Evolutionary conservation across 139 green algal species (phyloP), one percentile per base, ranked within the genome.

Genomic region (Closterium sp.): DNA sequence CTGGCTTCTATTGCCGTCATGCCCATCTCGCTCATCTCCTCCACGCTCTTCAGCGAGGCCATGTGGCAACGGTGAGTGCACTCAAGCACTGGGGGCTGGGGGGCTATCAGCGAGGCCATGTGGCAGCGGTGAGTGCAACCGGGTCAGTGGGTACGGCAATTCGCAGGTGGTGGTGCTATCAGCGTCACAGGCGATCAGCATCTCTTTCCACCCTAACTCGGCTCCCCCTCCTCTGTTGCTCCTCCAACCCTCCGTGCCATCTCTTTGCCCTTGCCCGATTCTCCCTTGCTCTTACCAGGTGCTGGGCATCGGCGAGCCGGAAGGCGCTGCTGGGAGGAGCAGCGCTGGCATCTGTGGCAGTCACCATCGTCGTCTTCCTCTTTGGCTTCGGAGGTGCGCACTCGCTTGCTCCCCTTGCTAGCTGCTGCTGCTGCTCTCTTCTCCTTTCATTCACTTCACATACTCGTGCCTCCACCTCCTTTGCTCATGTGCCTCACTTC

Each of bases 21-120:
- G 95, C 94, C 95, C 34, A 93, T 95, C 69, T 97, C 96, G 4
- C 95, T 98, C 1, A 94, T 96, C 69, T 93, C 94, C 19, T 93
- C 96, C 43, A 97, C 95, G 28, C 92, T 97, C n/a, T 98, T 97
- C 91, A 96, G 91, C 33, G 96, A 98, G 87, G 96, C 96, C 33
- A 96, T 98, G 88, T 98, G 96, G 96, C 96, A 98, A 93, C 91
- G 96, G 33, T 95, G 96, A 90, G 94, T 32, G 95, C 94, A 66
- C 35, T n/a, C n/a, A n/a, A n/a, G n/a, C n/a, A n/a, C n/a, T n/a
- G n/a, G 33, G 12, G 33, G 12, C 33, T 19, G 12, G 64, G 12
- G 12, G 64, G 64, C 64, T n/a, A n/a, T 97, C 91, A 96, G 91
- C 33, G 96, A 98, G 87, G 96, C 96, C 33, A 96, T 98, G 88